Percentiles rank a stretch among this genome's conserved stretches.
Conservation (phyloP, 768 basidiomycete genomes). For the Tricholoma hemisulphureum region DNA sequence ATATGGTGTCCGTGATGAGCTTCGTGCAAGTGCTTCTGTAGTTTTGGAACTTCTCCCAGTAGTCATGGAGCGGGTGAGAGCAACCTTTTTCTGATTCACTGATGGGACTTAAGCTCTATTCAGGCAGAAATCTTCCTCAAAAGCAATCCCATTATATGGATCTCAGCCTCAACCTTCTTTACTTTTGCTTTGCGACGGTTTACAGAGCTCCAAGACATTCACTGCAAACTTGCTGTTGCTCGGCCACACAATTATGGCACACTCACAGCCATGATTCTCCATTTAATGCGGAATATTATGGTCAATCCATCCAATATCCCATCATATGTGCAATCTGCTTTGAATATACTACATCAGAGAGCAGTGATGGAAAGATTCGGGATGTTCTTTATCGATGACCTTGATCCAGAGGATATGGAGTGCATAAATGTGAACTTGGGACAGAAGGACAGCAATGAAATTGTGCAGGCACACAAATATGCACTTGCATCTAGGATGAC, state of each 20-base stretch:
- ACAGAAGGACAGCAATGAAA: neutral
- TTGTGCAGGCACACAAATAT: neutral
- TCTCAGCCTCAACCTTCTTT: neutral
- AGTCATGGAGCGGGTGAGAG: neutral
- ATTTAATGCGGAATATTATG: neutral
- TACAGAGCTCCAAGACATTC: neutral
- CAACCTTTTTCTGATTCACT: neutral
- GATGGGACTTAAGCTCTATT: neutral
- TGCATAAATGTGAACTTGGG: neutral
- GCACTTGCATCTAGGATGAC: neutral
- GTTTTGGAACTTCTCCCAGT: neutral
- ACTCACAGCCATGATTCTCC: neutral
- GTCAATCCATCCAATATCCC: neutral
- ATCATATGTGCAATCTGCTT: neutral
- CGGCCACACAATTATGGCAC: neutral
- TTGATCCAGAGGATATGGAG: neutral
- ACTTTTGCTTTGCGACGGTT: neutral
- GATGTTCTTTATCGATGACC: neutral
- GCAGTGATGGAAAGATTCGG: neutral
- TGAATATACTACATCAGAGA: neutral
- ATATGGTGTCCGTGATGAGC: neutral
- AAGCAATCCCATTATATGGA: neutral
- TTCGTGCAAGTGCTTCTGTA: neutral
- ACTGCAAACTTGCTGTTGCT: neutral
- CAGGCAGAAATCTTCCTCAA: neutral